Evolutionary conservation across 495 filamentous ascomycete species (phyloP).

Genomic region (Neurospora tetrasperma): DNA sequence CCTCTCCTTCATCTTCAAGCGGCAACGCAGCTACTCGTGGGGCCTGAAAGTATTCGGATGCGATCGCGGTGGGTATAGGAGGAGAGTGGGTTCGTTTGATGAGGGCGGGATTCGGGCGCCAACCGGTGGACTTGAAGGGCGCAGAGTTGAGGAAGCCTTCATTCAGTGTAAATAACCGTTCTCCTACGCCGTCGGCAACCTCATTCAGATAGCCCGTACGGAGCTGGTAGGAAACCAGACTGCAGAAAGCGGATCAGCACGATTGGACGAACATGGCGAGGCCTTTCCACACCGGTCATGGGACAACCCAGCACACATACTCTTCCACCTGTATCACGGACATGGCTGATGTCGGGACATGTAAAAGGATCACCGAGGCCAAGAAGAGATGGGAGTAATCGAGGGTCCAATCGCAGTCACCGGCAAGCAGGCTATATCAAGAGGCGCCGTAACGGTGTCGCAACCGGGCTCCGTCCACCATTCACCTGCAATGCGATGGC

Average conservation of each 20-base stretch:
- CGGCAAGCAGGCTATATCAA: background rate
- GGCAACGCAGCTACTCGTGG: slow-evolving; percentile 42
- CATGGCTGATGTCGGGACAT: slow-evolving; percentile 40
- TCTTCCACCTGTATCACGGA: slow-evolving; percentile 95
- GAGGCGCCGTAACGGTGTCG: background rate
- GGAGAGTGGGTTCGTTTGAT: slow-evolving; percentile 91
- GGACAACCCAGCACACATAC: slow-evolving; percentile 41
- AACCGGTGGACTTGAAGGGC: slow-evolving; percentile 92
- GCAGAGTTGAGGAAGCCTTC: slow-evolving; percentile 81
- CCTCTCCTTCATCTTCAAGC: slow-evolving; percentile 69
- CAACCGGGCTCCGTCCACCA: background rate
- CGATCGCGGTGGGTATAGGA: slow-evolving; percentile 83
- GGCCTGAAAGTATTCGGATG: slow-evolving; percentile 86
- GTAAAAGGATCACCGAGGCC: background rate
- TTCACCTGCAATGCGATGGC: background rate
- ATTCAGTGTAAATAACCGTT: slow-evolving; percentile 88
- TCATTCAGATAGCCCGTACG: slow-evolving; percentile 83
- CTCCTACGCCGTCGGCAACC: slow-evolving; percentile 91
- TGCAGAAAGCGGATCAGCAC: slow-evolving; percentile 22
- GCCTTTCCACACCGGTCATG: background rate
- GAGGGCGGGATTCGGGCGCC: slow-evolving; percentile 64
- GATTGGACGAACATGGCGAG: slow-evolving; percentile 4
- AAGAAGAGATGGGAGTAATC: background rate
- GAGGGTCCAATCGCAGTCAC: background rate
- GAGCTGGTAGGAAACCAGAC: slow-evolving; percentile 87